Percentiles rank a stretch among this genome's conserved stretches.
These are phyloP conservation scores for Microdochium bolleyi DNA, from an alignment of 2,329 filamentous ascomycete genomes.

Conservation along the genomic window DNA sequence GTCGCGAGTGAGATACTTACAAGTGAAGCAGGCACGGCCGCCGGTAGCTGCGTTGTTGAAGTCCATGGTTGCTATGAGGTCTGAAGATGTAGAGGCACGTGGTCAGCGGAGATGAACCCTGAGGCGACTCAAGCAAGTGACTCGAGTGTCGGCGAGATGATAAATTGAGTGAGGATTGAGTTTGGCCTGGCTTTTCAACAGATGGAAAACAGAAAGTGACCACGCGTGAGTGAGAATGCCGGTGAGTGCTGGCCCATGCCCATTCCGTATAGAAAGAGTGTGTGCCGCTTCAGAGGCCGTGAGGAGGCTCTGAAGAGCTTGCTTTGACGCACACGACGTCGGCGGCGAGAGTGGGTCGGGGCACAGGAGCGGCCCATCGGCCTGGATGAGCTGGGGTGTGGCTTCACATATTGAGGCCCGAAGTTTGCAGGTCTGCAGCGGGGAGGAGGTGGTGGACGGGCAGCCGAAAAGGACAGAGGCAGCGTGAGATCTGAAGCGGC, in stretches of 20 bases:
- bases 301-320: too few species aligned
- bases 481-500: background rate
- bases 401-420: background rate
- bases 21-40: constrained; percentile 43
- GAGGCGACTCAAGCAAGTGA: background rate
- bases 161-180: background rate
- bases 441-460: background rate
- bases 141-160: background rate
- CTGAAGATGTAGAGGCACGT: constrained; percentile 3
- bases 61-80: constrained; percentile 29
- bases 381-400: background rate
- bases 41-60: constrained; percentile 15
- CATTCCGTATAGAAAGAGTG: too few species aligned
- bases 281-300: too few species aligned
- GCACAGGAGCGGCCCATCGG: background rate
- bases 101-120: background rate
- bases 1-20: constrained; percentile 26
- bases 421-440: background rate
- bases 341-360: background rate
- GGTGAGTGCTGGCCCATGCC: too few species aligned
- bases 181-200: background rate
- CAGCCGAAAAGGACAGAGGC: background rate
- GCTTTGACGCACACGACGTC: too few species aligned
- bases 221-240: too few species aligned
- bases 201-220: too few species aligned